phyloP scores from a whole-genome alignment of 495 filamentous ascomycete species.

The Elaphomyces granulatus region DNA sequence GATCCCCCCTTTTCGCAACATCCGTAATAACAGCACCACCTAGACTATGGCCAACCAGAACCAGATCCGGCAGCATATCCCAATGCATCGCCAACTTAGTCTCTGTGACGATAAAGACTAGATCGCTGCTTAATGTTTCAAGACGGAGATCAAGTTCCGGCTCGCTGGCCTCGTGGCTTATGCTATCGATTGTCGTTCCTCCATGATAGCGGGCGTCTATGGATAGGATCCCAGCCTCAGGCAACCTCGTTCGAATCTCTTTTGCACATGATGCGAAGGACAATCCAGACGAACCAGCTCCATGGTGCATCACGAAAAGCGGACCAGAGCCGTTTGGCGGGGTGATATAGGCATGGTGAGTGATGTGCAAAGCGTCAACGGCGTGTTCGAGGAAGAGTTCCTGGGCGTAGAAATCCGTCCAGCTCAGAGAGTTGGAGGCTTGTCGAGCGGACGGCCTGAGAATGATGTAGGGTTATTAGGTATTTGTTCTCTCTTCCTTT shows the following conservation, averaged over 20 bases:
- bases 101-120: slow-evolving; percentile 51
- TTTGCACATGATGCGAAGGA: slow-evolving; percentile 71
- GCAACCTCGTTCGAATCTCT: slow-evolving; percentile 63
- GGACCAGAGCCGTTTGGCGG: slow-evolving; percentile 44
- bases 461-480: neutral
- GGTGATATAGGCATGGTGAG: slow-evolving; percentile 76
- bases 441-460: neutral
- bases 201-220: slow-evolving; percentile 82
- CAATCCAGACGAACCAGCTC: slow-evolving; percentile 75
- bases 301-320: slow-evolving; percentile 81
- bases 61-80: slow-evolving; percentile 53
- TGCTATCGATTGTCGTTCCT: slow-evolving; percentile 38
- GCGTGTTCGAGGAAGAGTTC: slow-evolving; percentile 56
- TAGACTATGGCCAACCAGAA: slow-evolving; percentile 88
- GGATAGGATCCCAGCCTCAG: slow-evolving; percentile 69
- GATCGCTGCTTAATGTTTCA: slow-evolving; percentile 55
- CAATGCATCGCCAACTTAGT: slow-evolving; percentile 53
- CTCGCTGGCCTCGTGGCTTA: slow-evolving; percentile 20
- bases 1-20: slow-evolving; percentile 47
- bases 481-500: too few relatives aligned
- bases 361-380: slow-evolving; percentile 31
- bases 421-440: slow-evolving; percentile 39
- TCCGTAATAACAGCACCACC: slow-evolving; percentile 92
- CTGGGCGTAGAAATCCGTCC: slow-evolving; percentile 80
- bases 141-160: slow-evolving; percentile 46